Conservation (phyloP, 2,329 filamentous ascomycete genomes). For the Ophiobolus disseminans region DNA sequence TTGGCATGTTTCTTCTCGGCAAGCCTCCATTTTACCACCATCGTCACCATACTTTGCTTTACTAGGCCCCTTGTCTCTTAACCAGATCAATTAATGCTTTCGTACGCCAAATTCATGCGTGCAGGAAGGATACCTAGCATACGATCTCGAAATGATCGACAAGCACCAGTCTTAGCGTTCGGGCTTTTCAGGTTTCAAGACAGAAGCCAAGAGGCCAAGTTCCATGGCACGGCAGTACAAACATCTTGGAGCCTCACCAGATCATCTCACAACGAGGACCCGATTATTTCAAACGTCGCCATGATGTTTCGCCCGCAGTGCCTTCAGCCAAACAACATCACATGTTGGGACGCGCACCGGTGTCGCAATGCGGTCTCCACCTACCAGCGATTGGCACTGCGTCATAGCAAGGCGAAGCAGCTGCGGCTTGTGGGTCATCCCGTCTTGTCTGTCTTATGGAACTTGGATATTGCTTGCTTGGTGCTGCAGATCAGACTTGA, state of each 20-base stretch:
- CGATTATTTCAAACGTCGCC: not conserved
- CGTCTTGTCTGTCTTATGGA: slow-evolving; percentile 11
- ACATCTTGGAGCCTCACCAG: slow-evolving; percentile 10
- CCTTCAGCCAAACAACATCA: slow-evolving; percentile 7
- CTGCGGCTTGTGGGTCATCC: slow-evolving; percentile 3
- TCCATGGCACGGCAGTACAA: slow-evolving; percentile 16
- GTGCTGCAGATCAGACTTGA: slow-evolving; percentile 9
- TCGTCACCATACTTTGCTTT: not conserved
- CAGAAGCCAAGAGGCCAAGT: slow-evolving; percentile 25
- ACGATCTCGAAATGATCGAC: slow-evolving; percentile 8
- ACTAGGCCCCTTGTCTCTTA: not conserved
- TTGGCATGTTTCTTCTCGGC: slow-evolving; percentile 7
- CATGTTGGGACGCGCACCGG: not conserved
- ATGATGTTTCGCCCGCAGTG: slow-evolving; percentile 3
- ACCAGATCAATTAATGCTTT: not conserved
- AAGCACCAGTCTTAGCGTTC: slow-evolving; percentile 6
- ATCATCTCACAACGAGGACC: not conserved
- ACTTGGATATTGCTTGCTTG: slow-evolving; percentile 8
- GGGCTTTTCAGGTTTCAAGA: not conserved
- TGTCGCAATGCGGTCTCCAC: slow-evolving; percentile 1
- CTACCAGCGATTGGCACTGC: slow-evolving; percentile 7
- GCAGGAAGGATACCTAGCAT: not conserved
- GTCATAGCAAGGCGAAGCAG: slow-evolving; percentile 11
- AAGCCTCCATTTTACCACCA: slow-evolving; percentile 4
- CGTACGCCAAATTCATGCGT: not conserved